A percentile compares a stretch with the other conserved stretches of the same genome.
phyloP scores from a whole-genome alignment of 768 basidiomycete genomes.

The Tulasnella sp. region DNA sequence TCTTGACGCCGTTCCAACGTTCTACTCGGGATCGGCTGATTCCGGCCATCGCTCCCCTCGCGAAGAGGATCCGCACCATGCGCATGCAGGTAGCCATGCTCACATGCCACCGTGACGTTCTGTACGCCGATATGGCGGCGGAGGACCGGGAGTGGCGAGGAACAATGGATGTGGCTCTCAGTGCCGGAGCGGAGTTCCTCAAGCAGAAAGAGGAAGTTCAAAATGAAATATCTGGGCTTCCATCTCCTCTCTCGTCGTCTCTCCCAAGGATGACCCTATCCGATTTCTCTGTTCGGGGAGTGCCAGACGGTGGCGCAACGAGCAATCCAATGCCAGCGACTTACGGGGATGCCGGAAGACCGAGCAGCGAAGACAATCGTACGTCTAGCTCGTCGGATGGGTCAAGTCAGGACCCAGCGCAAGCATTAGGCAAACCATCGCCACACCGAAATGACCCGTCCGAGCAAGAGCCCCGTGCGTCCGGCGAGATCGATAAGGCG shows the following conservation, averaged over 20 bases:
- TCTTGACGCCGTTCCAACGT: conserved; percentile 83
- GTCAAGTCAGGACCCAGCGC: not conserved
- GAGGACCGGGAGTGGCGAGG: conserved; percentile 64
- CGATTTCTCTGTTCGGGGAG: not conserved
- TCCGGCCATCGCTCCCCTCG: conserved; percentile 55
- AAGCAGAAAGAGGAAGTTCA: conserved; percentile 41
- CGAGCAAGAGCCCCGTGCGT: not conserved
- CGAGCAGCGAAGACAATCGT: not conserved
- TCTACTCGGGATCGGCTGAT: conserved; percentile 75
- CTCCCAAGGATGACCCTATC: conserved; percentile 12
- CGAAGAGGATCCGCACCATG: conserved; percentile 60
- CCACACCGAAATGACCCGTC: not conserved
- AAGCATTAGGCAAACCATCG: not conserved
- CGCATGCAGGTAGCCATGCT: conserved; percentile 72
- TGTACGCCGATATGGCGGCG: conserved; percentile 68
- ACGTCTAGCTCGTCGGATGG: not conserved
- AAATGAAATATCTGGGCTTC: conserved; percentile 4
- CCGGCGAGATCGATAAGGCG: not conserved
- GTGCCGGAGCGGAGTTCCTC: conserved; percentile 65
- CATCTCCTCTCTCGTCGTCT: conserved; percentile 1
- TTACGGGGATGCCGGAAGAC: not conserved
- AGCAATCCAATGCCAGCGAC: not conserved
- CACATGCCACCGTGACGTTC: conserved; percentile 69
- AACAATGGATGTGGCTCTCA: conserved; percentile 67
- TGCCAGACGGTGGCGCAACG: not conserved